Evolutionary conservation across 768 basidiomycete genomes (phyloP), one percentile per base, ranked within the genome.

Genomic region (Calocybe indica): DNA sequence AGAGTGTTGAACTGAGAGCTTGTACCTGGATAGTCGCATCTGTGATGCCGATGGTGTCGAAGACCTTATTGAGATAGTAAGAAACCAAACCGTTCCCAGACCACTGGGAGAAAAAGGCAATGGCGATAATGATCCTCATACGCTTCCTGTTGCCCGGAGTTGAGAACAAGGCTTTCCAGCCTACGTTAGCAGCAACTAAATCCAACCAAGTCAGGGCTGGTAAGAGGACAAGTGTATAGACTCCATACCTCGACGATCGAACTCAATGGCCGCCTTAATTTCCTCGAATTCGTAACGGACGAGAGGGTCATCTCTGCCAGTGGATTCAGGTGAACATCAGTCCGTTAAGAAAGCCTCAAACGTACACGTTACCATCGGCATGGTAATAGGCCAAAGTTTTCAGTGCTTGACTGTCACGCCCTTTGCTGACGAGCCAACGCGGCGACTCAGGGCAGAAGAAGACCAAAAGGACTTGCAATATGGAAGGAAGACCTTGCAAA

Each of bases 81-180:
- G 85, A 88, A 43, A 88, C 83, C 46, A 91, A 82, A 59, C 88
- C 88, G 57, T 89, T 89, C 10, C 86, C 88, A 7, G 85, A 88
- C 88, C 86, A 89, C 56, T 88, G 85, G 2, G 86, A 88, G 75
- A 90, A 88, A 75, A 85, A 85, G 40, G 85, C 86, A 47, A 90
- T 69, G 40, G 83, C 83, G 52, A 86, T 61, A 62, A 91, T 85
- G 62, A 90, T 85, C 47, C 76, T 67, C 75, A 91, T 75, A 49
- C 90, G 86, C 64, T 72, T 82, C 53, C 79, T 70, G 74, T 92
- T 92, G 44, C 88, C 89, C 29, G 73, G 63, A 39, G 77, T 87
- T 37, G 69, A 57, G 59, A 88, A 65, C 54, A 92, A 75, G 2
- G 83, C 73, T 57, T 75, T 80, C 82, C 82, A 91, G 50, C 82